Percentiles rank a stretch among this genome's conserved stretches.
These are phyloP conservation scores for Aspergillus candidus DNA, from an alignment of 2,329 filamentous ascomycete species.

Conservation along the genomic window DNA sequence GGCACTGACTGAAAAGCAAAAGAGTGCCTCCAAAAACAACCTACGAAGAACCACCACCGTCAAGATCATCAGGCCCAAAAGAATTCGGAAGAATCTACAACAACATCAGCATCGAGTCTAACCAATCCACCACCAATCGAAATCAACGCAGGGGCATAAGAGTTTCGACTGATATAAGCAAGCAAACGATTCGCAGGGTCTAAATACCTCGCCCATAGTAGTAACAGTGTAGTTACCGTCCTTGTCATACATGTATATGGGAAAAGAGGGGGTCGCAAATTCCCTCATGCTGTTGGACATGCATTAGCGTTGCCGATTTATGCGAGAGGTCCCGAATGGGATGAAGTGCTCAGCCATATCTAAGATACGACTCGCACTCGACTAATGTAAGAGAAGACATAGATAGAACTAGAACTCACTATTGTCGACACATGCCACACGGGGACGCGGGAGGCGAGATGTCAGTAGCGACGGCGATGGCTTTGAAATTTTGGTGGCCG, in stretches of 20 bases:
- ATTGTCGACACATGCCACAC: slow-evolving; percentile 95
- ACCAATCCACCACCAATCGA: no score
- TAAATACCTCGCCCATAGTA: slow-evolving; percentile 36
- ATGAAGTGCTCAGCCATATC: no score
- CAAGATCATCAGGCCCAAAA: slow-evolving; percentile 59
- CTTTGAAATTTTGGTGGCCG: slow-evolving; percentile 58
- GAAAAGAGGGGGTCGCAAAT: slow-evolving; percentile 62
- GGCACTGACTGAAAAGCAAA: no score
- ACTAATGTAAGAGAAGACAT: no score
- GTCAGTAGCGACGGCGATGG: slow-evolving; percentile 80
- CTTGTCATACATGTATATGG: slow-evolving; percentile 89
- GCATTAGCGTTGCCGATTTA: no score
- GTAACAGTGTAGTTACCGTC: slow-evolving; percentile 54
- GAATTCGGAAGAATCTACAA: slow-evolving; percentile 59
- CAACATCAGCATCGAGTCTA: no score
- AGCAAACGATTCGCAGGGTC: background rate
- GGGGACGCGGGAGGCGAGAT: slow-evolving; percentile 62
- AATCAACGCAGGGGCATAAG: background rate
- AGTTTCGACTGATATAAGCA: background rate
- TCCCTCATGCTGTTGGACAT: slow-evolving; percentile 55
- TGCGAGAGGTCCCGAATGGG: no score
- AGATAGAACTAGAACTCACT: slow-evolving; percentile 45
- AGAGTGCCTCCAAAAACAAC: no score
- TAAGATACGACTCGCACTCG: no score
- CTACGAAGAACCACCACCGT: slow-evolving; percentile 9